A percentile compares a stretch with the other conserved stretches of the same genome.
Conservation (phyloP, 768 basidiomycete species). For the Russula griseocarnosa region DNA sequence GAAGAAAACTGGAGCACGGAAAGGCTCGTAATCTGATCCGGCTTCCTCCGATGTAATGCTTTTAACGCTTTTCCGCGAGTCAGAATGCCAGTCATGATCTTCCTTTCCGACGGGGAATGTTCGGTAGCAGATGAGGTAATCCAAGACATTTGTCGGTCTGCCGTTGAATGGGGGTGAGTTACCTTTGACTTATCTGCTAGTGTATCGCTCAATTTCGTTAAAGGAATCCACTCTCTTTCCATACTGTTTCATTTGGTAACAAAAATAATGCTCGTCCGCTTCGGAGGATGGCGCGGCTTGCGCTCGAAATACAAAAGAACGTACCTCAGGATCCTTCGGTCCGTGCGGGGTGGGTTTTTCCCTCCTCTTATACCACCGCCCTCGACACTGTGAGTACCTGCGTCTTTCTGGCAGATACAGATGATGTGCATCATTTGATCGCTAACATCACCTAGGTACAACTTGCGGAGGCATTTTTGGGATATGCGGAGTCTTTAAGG, state of each 20-base stretch:
- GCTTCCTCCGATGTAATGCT: background rate
- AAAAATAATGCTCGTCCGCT: constrained; percentile 33
- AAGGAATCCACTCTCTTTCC: constrained; percentile 57
- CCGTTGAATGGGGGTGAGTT: constrained; percentile 44
- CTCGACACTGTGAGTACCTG: constrained; percentile 45
- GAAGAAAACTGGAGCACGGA: constrained; percentile 48
- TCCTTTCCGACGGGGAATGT: constrained; percentile 56
- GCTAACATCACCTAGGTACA: constrained; percentile 36
- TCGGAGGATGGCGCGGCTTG: constrained; percentile 50
- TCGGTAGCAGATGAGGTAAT: constrained; percentile 37
- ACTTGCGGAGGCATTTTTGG: constrained; percentile 55
- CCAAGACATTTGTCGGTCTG: constrained; percentile 41
- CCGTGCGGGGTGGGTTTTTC: constrained; percentile 32
- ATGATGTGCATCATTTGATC: no score
- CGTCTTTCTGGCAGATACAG: background rate
- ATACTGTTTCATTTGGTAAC: constrained; percentile 54
- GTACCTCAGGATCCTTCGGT: constrained; percentile 41
- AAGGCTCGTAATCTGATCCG: constrained; percentile 33
- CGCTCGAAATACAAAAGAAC: constrained; percentile 46
- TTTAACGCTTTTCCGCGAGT: constrained; percentile 6
- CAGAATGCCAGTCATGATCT: constrained; percentile 51
- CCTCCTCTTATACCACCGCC: constrained; percentile 49
- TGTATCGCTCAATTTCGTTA: background rate
- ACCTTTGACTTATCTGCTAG: background rate
- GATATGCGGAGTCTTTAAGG: constrained; percentile 52